Evolutionary conservation across 140 eudicot species (phyloP).

Genomic region (Cichorium intybus): DNA sequence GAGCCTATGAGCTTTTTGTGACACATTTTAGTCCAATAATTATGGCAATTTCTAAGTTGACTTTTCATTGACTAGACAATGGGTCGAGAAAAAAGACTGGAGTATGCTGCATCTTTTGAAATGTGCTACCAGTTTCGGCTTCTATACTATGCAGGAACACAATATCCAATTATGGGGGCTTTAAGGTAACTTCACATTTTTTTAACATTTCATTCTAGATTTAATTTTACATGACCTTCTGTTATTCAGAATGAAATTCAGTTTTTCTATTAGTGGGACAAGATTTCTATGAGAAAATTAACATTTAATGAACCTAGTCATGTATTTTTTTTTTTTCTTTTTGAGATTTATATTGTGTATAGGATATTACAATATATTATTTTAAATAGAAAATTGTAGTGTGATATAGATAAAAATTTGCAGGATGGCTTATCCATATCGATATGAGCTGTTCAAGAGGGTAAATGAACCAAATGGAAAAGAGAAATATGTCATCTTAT

Average conservation of each 20-base stretch:
- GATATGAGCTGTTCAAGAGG: constrained; percentile 84
- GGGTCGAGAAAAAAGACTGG: constrained; percentile 97
- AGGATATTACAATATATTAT: background rate
- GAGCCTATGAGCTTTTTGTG: constrained; percentile 7
- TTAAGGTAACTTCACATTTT: constrained; percentile 58
- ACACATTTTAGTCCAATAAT: constrained; percentile 8
- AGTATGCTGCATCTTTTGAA: constrained; percentile 93
- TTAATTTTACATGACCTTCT: background rate
- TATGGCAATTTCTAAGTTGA: constrained; percentile 15
- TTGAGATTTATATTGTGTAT: background rate
- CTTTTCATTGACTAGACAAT: constrained; percentile 57
- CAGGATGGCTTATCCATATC: constrained; percentile 89
- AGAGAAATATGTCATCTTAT: constrained; percentile 74
- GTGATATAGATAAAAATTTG: constrained; percentile 1
- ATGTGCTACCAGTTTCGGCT: constrained; percentile 85
- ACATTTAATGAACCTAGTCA: too few relatives aligned
- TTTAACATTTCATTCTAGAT: too few relatives aligned
- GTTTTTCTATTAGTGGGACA: background rate
- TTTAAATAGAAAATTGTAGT: background rate
- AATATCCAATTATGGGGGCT: constrained; percentile 94
- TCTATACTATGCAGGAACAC: constrained; percentile 89
- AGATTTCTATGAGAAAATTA: too few relatives aligned
- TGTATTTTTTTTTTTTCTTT: too few relatives aligned
- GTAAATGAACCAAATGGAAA: constrained; percentile 59
- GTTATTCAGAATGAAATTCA: background rate